Evolutionary conservation across 176 grass and related monocot genomes (phyloP).

Genomic region (Paspalum vaginatum): DNA sequence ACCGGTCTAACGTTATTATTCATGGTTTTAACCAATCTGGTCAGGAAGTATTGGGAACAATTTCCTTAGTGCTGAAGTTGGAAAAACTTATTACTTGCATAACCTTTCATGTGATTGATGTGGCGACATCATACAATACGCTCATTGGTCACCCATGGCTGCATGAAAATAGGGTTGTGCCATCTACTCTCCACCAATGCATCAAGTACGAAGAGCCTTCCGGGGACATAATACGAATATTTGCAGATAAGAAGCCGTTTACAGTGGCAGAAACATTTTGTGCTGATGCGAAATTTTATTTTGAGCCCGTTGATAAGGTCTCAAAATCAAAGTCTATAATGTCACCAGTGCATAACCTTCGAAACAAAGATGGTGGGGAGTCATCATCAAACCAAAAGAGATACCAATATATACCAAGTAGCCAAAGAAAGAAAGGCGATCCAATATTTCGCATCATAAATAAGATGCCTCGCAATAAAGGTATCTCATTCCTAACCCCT

Average conservation of each 20-base stretch:
- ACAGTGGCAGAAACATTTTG: too few relatives aligned
- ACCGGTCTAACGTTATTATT: neutral
- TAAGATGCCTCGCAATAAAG: neutral
- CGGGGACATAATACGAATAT: neutral
- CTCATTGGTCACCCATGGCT: neutral
- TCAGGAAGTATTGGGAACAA: neutral
- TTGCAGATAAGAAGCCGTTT: neutral
- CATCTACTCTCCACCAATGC: neutral
- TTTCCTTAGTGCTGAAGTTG: neutral
- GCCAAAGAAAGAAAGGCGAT: neutral
- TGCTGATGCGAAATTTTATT: too few relatives aligned
- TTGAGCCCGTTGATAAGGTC: too few relatives aligned
- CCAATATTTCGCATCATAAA: neutral
- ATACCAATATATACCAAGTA: constrained; percentile 10
- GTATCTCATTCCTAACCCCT: neutral
- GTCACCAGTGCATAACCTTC: too few relatives aligned
- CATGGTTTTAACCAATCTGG: neutral
- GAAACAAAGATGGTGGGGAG: too few relatives aligned
- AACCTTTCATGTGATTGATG: neutral
- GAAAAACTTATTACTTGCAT: neutral
- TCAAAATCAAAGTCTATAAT: too few relatives aligned
- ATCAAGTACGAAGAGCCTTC: neutral
- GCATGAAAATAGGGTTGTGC: neutral
- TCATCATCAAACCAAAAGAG: too few relatives aligned
- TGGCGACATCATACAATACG: neutral